Base-by-base conservation (phyloP, 2,329 filamentous ascomycete species). In the Colletotrichum lindemuthianum region DNA sequence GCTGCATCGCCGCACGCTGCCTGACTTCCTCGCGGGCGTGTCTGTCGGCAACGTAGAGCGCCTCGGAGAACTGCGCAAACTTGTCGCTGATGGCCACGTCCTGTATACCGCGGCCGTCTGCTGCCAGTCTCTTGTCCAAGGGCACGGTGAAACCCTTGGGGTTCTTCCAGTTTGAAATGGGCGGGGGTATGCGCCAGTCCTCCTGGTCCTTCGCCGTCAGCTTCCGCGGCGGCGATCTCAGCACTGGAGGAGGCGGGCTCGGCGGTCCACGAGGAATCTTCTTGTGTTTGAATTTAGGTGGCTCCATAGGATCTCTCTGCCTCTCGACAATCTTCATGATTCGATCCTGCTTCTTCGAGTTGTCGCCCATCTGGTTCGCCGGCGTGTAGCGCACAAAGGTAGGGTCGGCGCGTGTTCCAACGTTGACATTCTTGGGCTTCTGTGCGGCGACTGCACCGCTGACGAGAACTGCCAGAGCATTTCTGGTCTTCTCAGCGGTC, bases 141-240 rank as follows among this genome's bases (percentile, higher is more conserved):
- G 96, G 93, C 1, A 99, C 92, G 0, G 96, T 99, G 74, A 97
- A 99, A 72, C 96, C 96, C 81, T 98, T 98, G 1, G 95, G 92
- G 76, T 99, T 99, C 86, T 99, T 99, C 96, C 96, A 99, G 77
- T 98, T 98, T 16, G 92, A 97, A 2, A 99, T 90, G 0, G 95
- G 92, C 2, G 95, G 93, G 0, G 84, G 86, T 44, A 88, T 97
- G 73, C 90, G 93, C 96, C 96, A 99, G 64, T 92, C 92, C 77
- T 98, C 96, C 77, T 98, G 95, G 71, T 99, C 96, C 76, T 97
- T 94, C 6, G 95, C 96, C 1, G 96, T 99, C 67, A 99, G 84
- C 74, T 98, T 99, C 67, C 96, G 85, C 0, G 96, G 94, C 12
- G 96, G 96, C 3, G 93, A 97, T 76, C 97, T 94, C 88, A 99